These are phyloP conservation scores for Ulota crispa DNA, from an alignment of 225 moss, liverwort and hornwort genomes.

Conservation along the genomic window DNA sequence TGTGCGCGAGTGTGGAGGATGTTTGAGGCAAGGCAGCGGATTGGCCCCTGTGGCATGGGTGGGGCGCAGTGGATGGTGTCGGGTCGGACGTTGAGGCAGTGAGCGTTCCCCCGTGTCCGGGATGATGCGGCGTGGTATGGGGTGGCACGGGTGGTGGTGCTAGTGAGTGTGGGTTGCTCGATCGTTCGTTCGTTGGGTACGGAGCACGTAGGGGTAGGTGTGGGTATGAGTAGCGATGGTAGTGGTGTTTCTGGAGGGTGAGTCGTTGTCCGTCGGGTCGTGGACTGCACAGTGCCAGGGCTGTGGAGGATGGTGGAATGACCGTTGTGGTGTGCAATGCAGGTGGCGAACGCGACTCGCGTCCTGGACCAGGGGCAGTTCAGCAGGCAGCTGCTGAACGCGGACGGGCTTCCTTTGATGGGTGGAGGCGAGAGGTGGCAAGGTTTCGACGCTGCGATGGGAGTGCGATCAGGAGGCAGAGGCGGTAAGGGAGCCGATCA, in stretches of 20 bases:
- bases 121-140: background rate
- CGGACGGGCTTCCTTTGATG: constrained; percentile 66
- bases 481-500: constrained; percentile 58
- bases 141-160: background rate
- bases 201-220: background rate
- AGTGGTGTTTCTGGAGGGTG: background rate
- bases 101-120: background rate
- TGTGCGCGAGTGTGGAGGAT: background rate
- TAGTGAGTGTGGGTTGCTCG: background rate
- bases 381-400: constrained; percentile 44
- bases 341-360: constrained; percentile 64
- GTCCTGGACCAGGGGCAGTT: constrained; percentile 68
- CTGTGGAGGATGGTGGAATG: background rate
- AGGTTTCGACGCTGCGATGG: constrained; percentile 68
- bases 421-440: constrained; percentile 76
- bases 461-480: constrained; percentile 34
- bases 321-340: constrained; percentile 22
- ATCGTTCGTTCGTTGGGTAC: background rate
- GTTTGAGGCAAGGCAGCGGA: background rate
- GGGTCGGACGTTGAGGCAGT: background rate
- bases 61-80: background rate
- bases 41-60: background rate
- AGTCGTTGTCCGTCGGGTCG: background rate
- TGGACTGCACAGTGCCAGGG: background rate
- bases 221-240: background rate